Evolutionary conservation across 2,329 filamentous ascomycete species (phyloP).

Genomic region (Aspergillus pseudonomiae): DNA sequence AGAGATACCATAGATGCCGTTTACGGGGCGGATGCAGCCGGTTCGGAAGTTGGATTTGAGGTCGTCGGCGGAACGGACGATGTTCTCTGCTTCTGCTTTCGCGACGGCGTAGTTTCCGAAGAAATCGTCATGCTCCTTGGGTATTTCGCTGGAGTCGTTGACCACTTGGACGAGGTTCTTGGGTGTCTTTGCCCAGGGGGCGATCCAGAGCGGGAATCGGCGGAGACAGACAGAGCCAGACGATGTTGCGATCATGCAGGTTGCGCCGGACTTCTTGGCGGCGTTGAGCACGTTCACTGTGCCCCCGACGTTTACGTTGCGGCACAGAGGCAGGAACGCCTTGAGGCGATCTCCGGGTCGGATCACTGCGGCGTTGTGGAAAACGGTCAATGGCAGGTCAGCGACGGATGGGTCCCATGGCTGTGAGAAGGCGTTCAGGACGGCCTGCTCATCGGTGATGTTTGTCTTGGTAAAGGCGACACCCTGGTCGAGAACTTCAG

Average conservation of each 20-base stretch:
- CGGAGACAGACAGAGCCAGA: conserved; percentile 53
- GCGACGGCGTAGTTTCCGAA: conserved; percentile 54
- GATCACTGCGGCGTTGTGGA: conserved; percentile 61
- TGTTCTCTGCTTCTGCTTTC: conserved; percentile 56
- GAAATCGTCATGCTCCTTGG: conserved; percentile 48
- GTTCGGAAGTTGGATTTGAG: conserved; percentile 50
- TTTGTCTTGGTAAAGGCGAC: conserved; percentile 54
- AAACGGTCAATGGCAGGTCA: conserved; percentile 57
- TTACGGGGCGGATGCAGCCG: conserved; percentile 57
- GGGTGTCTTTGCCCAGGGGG: conserved; percentile 49
- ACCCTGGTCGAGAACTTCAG: conserved; percentile 46
- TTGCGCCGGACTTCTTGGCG: conserved; percentile 51
- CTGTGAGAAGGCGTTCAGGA: conserved; percentile 50
- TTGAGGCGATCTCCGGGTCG: conserved; percentile 53
- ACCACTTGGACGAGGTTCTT: conserved; percentile 50
- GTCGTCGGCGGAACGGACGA: conserved; percentile 52
- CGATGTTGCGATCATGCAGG: conserved; percentile 57
- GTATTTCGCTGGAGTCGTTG: conserved; percentile 45
- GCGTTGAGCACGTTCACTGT: conserved; percentile 54
- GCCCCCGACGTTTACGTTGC: conserved; percentile 55
- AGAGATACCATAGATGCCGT: conserved; percentile 56
- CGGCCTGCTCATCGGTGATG: conserved; percentile 51
- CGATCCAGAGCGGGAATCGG: conserved; percentile 47
- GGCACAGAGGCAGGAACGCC: conserved; percentile 50
- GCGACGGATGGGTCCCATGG: conserved; percentile 51